These are phyloP conservation scores for Tephrocybe sp. DNA, from an alignment of 768 basidiomycete genomes.

Conservation along the genomic window DNA sequence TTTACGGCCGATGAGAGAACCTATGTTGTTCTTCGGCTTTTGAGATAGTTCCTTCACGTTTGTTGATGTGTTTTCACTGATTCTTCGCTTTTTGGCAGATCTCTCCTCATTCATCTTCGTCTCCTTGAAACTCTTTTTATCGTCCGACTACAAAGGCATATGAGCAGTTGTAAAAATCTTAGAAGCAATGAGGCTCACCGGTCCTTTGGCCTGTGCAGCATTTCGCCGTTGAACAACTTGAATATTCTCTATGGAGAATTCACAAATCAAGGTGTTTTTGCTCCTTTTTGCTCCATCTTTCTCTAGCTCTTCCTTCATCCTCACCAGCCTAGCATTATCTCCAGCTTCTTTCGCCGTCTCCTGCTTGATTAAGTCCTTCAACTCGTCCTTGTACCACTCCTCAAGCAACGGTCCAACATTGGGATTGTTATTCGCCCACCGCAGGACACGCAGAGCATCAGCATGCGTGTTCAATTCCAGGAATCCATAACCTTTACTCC, in stretches of 20 bases:
- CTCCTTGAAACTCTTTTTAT: conserved; percentile 12
- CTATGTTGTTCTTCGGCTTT: conserved; percentile 44
- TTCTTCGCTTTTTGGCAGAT: conserved; percentile 39
- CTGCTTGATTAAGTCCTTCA: conserved; percentile 51
- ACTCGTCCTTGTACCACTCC: conserved; percentile 85
- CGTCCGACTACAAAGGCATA: conserved; percentile 9
- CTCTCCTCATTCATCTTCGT: conserved; percentile 25
- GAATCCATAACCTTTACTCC: conserved; percentile 95
- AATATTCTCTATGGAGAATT: conserved; percentile 95
- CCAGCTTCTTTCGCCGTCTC: conserved; percentile 47
- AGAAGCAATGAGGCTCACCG: conserved; percentile 18
- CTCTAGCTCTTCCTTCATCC: conserved; percentile 56
- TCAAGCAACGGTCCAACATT: conserved; percentile 62
- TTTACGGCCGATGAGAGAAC: conserved; percentile 78
- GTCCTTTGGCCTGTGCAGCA: conserved; percentile 41
- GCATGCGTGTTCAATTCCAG: conserved; percentile 85
- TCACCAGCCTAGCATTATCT: conserved; percentile 50
- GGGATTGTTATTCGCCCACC: conserved; percentile 93
- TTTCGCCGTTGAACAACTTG: conserved; percentile 81
- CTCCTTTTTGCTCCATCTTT: conserved; percentile 37
- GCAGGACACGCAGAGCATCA: conserved; percentile 85
- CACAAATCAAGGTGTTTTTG: conserved; percentile 69
- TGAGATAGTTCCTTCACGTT: conserved; percentile 18
- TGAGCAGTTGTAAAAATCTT: neutral
- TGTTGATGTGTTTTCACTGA: conserved; percentile 21